These are phyloP conservation scores for Trichoderma cornu-damae DNA, from an alignment of 2,329 filamentous ascomycete genomes.

Conservation along the genomic window DNA sequence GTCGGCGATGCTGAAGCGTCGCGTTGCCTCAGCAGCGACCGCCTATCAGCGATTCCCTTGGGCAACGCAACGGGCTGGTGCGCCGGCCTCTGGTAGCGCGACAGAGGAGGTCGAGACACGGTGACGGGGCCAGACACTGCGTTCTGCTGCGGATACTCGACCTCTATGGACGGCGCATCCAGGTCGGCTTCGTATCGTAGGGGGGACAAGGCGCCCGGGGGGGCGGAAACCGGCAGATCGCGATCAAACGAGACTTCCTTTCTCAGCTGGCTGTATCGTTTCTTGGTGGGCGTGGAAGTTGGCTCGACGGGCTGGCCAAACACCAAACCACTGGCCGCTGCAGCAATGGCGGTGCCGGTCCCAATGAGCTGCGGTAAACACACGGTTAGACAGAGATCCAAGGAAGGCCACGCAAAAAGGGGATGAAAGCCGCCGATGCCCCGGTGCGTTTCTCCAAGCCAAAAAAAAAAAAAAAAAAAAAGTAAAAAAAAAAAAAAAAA, in stretches of 20 bases:
- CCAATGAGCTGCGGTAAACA: constrained; percentile 49
- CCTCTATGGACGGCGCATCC: constrained; percentile 30
- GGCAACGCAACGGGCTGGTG: constrained; percentile 37
- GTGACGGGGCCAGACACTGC: constrained; percentile 30
- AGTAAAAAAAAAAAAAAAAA: too few species aligned
- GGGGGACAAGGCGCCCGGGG: constrained; percentile 25
- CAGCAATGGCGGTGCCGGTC: constrained; percentile 57
- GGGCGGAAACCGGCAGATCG: constrained; percentile 30
- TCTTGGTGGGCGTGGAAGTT: constrained; percentile 26
- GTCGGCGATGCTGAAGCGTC: constrained; percentile 36
- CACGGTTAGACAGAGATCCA: constrained; percentile 1
- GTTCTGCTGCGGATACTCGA: constrained; percentile 30
- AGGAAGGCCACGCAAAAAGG: constrained; percentile 13
- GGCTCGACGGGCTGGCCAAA: constrained; percentile 50
- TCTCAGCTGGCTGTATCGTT: constrained; percentile 28
- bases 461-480: too few species aligned
- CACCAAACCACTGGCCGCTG: constrained; percentile 53
- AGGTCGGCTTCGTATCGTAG: constrained; percentile 44
- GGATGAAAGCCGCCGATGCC: not conserved
- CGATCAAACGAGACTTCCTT: constrained; percentile 34
- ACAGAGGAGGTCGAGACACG: constrained; percentile 34
- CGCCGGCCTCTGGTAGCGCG: constrained; percentile 36
- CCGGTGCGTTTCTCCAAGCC: not conserved
- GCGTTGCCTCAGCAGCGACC: constrained; percentile 38
- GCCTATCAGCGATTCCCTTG: constrained; percentile 37